These are phyloP conservation scores for Whalleya microplaca DNA, from an alignment of 2,329 filamentous ascomycete genomes.

Conservation along the genomic window DNA sequence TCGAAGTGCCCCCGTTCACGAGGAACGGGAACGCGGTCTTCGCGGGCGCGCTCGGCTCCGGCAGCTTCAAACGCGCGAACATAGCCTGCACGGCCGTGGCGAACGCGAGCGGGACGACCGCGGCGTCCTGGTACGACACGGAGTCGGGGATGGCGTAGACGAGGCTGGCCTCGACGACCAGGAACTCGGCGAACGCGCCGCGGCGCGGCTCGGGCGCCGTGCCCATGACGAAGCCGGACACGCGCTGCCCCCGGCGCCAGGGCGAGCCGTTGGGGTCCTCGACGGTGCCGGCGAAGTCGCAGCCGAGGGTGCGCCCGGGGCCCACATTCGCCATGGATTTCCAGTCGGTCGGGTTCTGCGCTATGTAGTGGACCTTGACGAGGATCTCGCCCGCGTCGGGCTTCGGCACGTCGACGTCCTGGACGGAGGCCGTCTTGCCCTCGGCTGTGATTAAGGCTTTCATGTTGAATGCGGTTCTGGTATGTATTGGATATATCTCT, in stretches of 20 bases:
- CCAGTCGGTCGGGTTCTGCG: conserved; percentile 43
- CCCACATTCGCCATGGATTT: conserved; percentile 26
- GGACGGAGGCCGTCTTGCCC: conserved; percentile 35
- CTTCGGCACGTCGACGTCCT: conserved; percentile 34
- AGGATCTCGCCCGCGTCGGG: conserved; percentile 39
- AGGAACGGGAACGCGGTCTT: conserved; percentile 38
- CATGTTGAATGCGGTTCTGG: conserved; percentile 24
- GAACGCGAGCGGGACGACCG: conserved; percentile 42
- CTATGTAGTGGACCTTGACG: conserved; percentile 37
- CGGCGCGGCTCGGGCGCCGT: conserved; percentile 26
- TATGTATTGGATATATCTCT: too few species aligned
- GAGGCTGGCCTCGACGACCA: conserved; percentile 30
- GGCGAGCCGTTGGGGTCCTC: conserved; percentile 35
- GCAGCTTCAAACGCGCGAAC: conserved; percentile 35
- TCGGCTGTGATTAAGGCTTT: conserved; percentile 45
- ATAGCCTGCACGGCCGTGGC: conserved; percentile 48
- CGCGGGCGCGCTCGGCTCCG: conserved; percentile 37
- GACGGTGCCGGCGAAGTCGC: conserved; percentile 41
- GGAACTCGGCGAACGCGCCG: conserved; percentile 39
- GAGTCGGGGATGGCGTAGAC: conserved; percentile 36
- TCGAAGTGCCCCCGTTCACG: conserved; percentile 32
- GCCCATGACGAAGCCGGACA: conserved; percentile 40
- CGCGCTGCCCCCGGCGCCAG: conserved; percentile 37
- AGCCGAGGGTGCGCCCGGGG: conserved; percentile 37
- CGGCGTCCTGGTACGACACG: conserved; percentile 33